phyloP scores from a whole-genome alignment of 768 basidiomycete species.

The Naganishia vaughanmartiniae region DNA sequence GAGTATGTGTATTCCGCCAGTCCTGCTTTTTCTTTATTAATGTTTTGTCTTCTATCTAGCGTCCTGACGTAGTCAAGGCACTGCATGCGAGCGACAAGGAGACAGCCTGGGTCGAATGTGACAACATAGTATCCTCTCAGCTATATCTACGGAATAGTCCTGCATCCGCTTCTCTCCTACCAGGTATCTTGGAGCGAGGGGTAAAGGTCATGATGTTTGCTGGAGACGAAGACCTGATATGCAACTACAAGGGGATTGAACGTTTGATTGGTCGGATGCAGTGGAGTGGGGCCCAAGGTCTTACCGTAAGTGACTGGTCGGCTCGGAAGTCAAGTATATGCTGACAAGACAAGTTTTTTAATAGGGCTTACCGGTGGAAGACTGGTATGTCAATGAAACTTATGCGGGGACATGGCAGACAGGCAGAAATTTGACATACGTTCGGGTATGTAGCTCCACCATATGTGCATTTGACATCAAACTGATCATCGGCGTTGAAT shows the following conservation, averaged over 20 bases:
- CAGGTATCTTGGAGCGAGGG: constrained; percentile 66
- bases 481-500: not conserved
- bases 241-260: constrained; percentile 91
- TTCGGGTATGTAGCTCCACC: constrained; percentile 61
- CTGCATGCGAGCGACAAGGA: constrained; percentile 76
- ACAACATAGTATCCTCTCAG: constrained; percentile 62
- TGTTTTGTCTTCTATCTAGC: constrained; percentile 55
- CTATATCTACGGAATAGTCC: constrained; percentile 62
- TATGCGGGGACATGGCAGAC: constrained; percentile 88
- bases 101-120: constrained; percentile 85
- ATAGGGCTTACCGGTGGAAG: constrained; percentile 46
- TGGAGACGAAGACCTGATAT: constrained; percentile 94
- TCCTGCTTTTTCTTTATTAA: not conserved
- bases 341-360: not conserved
- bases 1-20: constrained; percentile 58
- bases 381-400: constrained; percentile 64
- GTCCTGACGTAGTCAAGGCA: constrained; percentile 72
- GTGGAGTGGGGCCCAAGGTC: constrained; percentile 81
- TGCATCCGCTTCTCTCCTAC: constrained; percentile 73
- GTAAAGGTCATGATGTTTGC: constrained; percentile 88
- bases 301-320: constrained; percentile 63
- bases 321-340: not conserved
- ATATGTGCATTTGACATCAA: not conserved
- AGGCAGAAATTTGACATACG: constrained; percentile 86
- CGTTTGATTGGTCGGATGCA: constrained; percentile 73